These are phyloP conservation scores for Aquilaria malaccensis DNA, from an alignment of 345 rosid genomes.

Conservation along the genomic window DNA sequence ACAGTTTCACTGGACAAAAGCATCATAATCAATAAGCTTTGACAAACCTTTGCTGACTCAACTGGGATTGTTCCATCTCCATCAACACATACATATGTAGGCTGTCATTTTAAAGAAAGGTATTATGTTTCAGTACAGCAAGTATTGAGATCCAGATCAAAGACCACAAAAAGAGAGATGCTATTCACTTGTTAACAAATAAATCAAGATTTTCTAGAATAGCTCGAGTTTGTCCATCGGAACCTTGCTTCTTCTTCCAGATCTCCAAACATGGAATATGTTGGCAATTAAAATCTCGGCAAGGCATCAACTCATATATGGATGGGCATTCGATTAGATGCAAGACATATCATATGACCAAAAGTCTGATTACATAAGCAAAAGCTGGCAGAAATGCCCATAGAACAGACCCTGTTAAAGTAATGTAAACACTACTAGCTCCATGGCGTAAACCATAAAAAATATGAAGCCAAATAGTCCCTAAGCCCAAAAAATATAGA, in stretches of 20 bases:
- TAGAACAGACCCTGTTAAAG: no score
- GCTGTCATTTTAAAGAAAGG: constrained; percentile 37
- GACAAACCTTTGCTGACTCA: constrained; percentile 80
- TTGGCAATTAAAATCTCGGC: constrained; percentile 65
- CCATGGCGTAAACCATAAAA: no score
- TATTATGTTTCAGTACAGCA: not conserved
- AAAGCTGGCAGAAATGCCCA: no score
- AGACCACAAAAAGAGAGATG: not conserved
- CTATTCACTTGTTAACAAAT: not conserved
- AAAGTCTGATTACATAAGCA: no score
- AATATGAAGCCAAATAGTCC: no score
- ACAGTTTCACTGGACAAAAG: not conserved
- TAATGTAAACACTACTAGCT: no score
- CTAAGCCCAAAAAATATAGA: no score
- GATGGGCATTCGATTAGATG: constrained; percentile 95
- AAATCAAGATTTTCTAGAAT: not conserved
- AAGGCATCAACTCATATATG: constrained; percentile 74
- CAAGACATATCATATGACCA: constrained; percentile 7
- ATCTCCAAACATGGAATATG: constrained; percentile 55
- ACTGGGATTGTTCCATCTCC: constrained; percentile 97
- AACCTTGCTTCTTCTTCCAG: constrained; percentile 59
- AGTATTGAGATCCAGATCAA: not conserved
- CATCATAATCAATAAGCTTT: not conserved
- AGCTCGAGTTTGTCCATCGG: constrained; percentile 24
- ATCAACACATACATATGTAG: constrained; percentile 69